These are phyloP conservation scores for Cystobasidium sp. DNA, from an alignment of 1,284 basidiomycete genomes.

Conservation along the genomic window DNA sequence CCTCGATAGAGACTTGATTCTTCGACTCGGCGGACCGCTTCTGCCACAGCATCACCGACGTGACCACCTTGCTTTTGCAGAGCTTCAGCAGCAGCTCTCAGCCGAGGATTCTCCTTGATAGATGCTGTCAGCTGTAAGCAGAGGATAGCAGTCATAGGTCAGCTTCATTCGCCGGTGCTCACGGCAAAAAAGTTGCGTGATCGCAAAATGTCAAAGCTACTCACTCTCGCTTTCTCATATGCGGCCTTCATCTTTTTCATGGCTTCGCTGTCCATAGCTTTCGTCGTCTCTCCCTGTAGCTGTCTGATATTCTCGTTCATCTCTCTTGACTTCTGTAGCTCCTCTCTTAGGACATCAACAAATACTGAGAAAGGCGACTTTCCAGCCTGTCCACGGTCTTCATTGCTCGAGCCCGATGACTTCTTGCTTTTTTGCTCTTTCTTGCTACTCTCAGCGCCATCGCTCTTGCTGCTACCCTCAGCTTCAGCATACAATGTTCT, in stretches of 20 bases:
- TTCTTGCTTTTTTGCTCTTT: constrained; percentile 45
- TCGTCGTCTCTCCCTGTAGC: constrained; percentile 95
- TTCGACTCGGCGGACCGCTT: constrained; percentile 88
- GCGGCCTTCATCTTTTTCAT: constrained; percentile 87
- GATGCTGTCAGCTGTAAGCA: constrained; percentile 75
- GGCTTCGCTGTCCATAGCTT: constrained; percentile 94
- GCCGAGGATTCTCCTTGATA: constrained; percentile 92
- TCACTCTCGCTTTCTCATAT: constrained; percentile 90
- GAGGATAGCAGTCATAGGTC: background rate
- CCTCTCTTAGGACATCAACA: constrained; percentile 88
- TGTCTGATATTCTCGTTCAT: constrained; percentile 96
- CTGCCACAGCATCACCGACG: constrained; percentile 88
- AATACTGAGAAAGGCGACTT: constrained; percentile 91
- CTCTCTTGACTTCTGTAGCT: constrained; percentile 90
- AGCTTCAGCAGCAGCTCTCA: constrained; percentile 88
- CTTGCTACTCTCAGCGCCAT: constrained; percentile 26
- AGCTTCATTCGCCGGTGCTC: background rate
- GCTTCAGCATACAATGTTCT: constrained; percentile 33
- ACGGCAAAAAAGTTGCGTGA: background rate
- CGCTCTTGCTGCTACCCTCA: constrained; percentile 4
- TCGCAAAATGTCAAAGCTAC: constrained; percentile 54
- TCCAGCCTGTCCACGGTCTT: constrained; percentile 48
- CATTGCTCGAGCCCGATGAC: constrained; percentile 20
- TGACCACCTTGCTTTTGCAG: constrained; percentile 86
- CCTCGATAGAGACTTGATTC: constrained; percentile 90